phyloP scores from a whole-genome alignment of 257 asterid species.

The Linderniella brevidens region DNA sequence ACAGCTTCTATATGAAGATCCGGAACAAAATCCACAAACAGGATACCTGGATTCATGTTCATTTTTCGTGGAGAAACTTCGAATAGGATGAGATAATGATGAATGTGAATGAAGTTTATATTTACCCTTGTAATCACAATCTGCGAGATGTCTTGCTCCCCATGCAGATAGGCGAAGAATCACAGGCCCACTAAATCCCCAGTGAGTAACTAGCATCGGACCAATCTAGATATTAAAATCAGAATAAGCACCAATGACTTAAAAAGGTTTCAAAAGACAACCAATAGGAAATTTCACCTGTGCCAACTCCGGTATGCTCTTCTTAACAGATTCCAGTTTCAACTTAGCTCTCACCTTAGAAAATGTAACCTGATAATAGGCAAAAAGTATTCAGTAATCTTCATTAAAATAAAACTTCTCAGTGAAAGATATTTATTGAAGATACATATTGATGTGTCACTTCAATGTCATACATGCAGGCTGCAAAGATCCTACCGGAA shows the following conservation, averaged over 20 bases:
- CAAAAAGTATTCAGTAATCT: conserved; percentile 1
- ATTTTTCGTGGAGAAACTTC: no score
- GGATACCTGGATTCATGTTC: conserved; percentile 38
- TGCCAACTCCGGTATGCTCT: conserved; percentile 57
- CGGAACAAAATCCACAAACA: conserved; percentile 76
- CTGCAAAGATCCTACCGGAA: no score
- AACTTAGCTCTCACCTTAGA: conserved; percentile 68
- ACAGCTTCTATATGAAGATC: conserved; percentile 49
- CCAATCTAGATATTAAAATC: conserved; percentile 46
- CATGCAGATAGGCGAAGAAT: conserved; percentile 91
- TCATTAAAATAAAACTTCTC: neutral
- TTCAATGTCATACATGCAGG: no score
- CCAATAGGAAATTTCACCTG: conserved; percentile 44
- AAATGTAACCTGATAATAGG: conserved; percentile 43
- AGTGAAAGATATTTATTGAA: no score
- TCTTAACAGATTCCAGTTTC: conserved; percentile 37
- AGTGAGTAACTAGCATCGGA: conserved; percentile 83
- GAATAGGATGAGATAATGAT: neutral
- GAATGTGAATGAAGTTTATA: neutral
- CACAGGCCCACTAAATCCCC: conserved; percentile 99
- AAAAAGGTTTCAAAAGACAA: conserved; percentile 9
- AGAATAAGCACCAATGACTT: conserved; percentile 11
- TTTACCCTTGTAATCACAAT: conserved; percentile 59
- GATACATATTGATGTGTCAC: no score
- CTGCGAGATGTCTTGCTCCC: conserved; percentile 87